Percentiles rank a stretch among this genome's conserved stretches.
phyloP scores from a whole-genome alignment of 768 basidiomycete species.

The Leccinum longicurvipes region DNA sequence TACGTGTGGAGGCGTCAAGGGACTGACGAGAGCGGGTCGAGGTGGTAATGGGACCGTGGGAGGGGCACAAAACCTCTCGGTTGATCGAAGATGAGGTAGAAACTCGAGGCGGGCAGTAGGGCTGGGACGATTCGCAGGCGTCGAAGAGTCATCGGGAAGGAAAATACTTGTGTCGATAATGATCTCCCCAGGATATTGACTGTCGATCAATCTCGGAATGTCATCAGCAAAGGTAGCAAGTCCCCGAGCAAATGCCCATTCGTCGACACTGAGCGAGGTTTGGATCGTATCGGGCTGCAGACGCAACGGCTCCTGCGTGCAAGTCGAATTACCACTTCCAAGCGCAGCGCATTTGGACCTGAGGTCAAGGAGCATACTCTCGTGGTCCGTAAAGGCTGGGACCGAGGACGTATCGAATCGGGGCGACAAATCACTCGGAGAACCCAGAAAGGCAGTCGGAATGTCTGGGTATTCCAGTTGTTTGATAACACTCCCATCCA shows the following conservation, averaged over 20 bases:
- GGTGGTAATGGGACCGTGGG: constrained; percentile 21
- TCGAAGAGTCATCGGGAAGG: constrained; percentile 13
- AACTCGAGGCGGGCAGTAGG: not conserved
- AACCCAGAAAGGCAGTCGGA: constrained; percentile 42
- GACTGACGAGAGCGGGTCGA: constrained; percentile 22
- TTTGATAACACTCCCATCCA: constrained; percentile 17
- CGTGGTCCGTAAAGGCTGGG: constrained; percentile 28
- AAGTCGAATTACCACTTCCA: constrained; percentile 12
- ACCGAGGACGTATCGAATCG: constrained; percentile 17
- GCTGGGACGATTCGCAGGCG: constrained; percentile 1
- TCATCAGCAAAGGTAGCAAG: constrained; percentile 25
- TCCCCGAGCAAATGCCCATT: constrained; percentile 36
- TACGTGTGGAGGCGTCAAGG: constrained; percentile 28
- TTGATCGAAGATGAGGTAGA: constrained; percentile 6
- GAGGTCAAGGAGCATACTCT: constrained; percentile 37
- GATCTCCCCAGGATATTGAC: constrained; percentile 1
- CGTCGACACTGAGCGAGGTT: constrained; percentile 27
- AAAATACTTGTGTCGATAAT: constrained; percentile 6
- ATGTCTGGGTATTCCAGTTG: constrained; percentile 38
- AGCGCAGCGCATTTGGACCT: constrained; percentile 32
- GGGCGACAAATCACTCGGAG: constrained; percentile 32
- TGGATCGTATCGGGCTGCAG: not conserved
- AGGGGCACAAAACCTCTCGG: constrained; percentile 9
- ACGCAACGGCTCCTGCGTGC: constrained; percentile 1
- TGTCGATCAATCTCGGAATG: constrained; percentile 7